Conservation (phyloP, 2,329 filamentous ascomycete genomes). For the Hymenoscyphus repandus region DNA sequence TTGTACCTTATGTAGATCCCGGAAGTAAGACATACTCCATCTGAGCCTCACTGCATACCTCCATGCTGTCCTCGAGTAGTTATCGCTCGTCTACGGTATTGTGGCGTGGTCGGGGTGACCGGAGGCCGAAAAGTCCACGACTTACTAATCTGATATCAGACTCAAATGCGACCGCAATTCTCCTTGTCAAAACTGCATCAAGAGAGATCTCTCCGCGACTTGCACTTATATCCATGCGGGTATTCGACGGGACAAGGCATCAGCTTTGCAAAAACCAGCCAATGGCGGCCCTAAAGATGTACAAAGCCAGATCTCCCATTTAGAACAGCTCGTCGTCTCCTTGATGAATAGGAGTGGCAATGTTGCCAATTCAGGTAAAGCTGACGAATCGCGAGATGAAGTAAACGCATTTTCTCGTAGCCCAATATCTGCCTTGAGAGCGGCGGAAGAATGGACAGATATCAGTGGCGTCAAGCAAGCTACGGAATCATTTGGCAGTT, state of each 20-base stretch:
- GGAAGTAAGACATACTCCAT: conserved; percentile 18
- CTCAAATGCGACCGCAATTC: conserved; percentile 47
- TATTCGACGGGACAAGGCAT: conserved; percentile 25
- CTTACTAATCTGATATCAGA: conserved; percentile 11
- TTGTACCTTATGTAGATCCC: conserved; percentile 24
- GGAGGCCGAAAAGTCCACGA: not conserved
- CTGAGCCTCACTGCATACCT: not conserved
- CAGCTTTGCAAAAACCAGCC: conserved; percentile 10
- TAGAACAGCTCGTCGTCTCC: conserved; percentile 50
- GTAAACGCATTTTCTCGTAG: not conserved
- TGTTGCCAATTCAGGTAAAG: not conserved
- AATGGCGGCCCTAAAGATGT: conserved; percentile 38
- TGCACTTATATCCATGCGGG: conserved; percentile 46
- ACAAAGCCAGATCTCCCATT: conserved; percentile 46
- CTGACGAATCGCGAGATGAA: not conserved
- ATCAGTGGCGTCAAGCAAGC: conserved; percentile 7
- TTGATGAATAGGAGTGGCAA: conserved; percentile 38
- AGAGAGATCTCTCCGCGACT: conserved; percentile 41
- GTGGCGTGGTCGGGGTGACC: not conserved
- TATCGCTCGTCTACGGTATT: not conserved
- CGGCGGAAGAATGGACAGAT: conserved; percentile 5
- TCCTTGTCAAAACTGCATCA: conserved; percentile 49
- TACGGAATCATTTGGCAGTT: conserved; percentile 18
- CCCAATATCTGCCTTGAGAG: not conserved
- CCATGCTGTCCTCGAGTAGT: too few species aligned